Evolutionary conservation across 2,329 filamentous ascomycete genomes (phyloP).

Genomic region (Aspergillus chevalieri): DNA sequence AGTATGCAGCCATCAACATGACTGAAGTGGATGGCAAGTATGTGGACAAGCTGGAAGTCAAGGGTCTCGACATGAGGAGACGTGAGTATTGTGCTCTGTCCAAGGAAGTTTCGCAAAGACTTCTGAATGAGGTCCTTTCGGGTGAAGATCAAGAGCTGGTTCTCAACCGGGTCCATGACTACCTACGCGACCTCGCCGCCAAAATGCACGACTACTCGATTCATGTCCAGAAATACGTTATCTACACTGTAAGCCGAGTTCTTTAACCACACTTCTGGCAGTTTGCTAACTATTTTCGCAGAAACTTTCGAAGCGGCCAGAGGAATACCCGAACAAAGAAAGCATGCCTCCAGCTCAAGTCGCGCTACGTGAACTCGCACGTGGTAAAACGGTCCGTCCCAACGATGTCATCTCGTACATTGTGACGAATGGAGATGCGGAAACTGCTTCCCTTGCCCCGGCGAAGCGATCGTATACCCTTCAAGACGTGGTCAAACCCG

Average conservation of each 20-base stretch:
- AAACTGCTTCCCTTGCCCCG: conserved; percentile 55
- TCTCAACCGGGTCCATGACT: conserved; percentile 85
- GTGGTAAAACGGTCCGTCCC: conserved; percentile 80
- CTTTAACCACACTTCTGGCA: neutral
- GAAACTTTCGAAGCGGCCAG: conserved; percentile 89
- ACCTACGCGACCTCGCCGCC: conserved; percentile 73
- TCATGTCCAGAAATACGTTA: conserved; percentile 83
- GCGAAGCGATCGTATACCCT: conserved; percentile 86
- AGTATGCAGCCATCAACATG: conserved; percentile 95
- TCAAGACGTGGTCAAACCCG: conserved; percentile 73
- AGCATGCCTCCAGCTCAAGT: conserved; percentile 97
- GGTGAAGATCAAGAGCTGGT: conserved; percentile 87
- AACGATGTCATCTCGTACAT: conserved; percentile 97
- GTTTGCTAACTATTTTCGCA: conserved; percentile 20
- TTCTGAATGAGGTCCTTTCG: conserved; percentile 91
- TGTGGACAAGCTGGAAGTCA: conserved; percentile 92
- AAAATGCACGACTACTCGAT: conserved; percentile 80
- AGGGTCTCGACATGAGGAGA: conserved; percentile 95
- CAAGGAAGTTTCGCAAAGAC: conserved; percentile 84
- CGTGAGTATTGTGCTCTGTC: conserved; percentile 94
- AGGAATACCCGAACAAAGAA: conserved; percentile 88
- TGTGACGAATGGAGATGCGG: conserved; percentile 64
- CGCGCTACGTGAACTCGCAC: conserved; percentile 76
- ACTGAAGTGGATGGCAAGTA: conserved; percentile 84
- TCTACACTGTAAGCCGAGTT: conserved; percentile 61